Evolutionary conservation across 306 rosid species (phyloP).

Genomic region (Sphenostylis stenocarpa): DNA sequence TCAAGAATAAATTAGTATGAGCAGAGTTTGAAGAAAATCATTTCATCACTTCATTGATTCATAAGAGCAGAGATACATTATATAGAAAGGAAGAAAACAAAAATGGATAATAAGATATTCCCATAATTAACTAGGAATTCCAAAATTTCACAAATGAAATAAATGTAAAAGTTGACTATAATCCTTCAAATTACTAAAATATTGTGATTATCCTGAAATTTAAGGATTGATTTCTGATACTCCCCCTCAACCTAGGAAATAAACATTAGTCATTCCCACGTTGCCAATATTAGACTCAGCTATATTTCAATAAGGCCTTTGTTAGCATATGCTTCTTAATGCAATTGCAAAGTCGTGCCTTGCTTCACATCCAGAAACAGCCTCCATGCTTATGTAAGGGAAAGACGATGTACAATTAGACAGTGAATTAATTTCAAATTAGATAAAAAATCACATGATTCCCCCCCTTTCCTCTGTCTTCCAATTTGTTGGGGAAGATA

Average conservation of each 20-base stretch:
- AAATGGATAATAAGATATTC: background rate
- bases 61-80: background rate
- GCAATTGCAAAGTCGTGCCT: too few relatives aligned
- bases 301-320: background rate
- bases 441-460: too few relatives aligned
- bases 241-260: background rate
- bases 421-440: background rate
- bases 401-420: too few relatives aligned
- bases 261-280: background rate
- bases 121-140: too few relatives aligned
- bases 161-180: too few relatives aligned
- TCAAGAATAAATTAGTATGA: background rate
- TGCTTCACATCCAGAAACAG: too few relatives aligned
- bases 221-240: background rate
- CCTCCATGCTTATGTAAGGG: too few relatives aligned
- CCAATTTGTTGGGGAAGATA: too few relatives aligned
- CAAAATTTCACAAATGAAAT: too few relatives aligned
- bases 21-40: background rate
- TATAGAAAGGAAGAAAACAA: background rate
- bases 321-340: background rate
- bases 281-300: background rate
- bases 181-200: too few relatives aligned
- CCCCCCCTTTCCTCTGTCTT: too few relatives aligned
- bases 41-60: background rate
- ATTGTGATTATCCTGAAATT: too few relatives aligned